Base-by-base conservation (phyloP, 2,329 filamentous ascomycete genomes). In the Cladosporium cucumerinum region DNA sequence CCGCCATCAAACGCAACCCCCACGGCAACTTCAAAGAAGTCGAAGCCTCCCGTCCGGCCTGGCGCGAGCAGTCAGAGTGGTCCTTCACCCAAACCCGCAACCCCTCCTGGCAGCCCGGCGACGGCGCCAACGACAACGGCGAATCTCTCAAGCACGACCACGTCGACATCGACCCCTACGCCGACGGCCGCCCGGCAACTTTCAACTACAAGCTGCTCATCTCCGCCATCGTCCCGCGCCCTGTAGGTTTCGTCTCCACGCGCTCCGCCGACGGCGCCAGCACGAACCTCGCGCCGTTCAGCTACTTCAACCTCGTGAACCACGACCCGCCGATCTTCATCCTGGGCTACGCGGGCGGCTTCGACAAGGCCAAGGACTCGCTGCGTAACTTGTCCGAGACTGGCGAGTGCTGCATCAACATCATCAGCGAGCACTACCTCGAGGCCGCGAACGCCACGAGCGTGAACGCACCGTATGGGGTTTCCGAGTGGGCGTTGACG, bases 161-260 rank as follows among this genome's bases (percentile, higher is more conserved):
- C 79, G 78, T 94, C 69, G 81, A 88, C 73, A 96, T 97, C 71
- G 89, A 97, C 77, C 93, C 93, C 0, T 87, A 93, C 75, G 89
- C 84, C 64, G 80, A 87, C 30, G 90, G 88, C 34, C 85, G 93
- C 0, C 84, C 87, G 0, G 79, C 86, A 0, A 79, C 82, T 1
- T 87, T 85, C 79, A 97, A 97, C 83, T 97, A 98, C 85, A 97
- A 96, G 79, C 85, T 97, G 16, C 82, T 97, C 67, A 96, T 97
- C 77, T 91, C 87, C 21, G 87, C 87, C 68, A 86, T 97, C 69
- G 85, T 93, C 18, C 94, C 94, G 0, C 86, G 94, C 14, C 94
- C 94, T 14, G 89, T 97, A 54, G 86, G 86, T 1, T 87, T 89
- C 68, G 77, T 88, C 16, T 84, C 82, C 58, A 89, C 87, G 1